phyloP scores from a whole-genome alignment of 129 eudicot genomes.

The Escallonia rubra region DNA sequence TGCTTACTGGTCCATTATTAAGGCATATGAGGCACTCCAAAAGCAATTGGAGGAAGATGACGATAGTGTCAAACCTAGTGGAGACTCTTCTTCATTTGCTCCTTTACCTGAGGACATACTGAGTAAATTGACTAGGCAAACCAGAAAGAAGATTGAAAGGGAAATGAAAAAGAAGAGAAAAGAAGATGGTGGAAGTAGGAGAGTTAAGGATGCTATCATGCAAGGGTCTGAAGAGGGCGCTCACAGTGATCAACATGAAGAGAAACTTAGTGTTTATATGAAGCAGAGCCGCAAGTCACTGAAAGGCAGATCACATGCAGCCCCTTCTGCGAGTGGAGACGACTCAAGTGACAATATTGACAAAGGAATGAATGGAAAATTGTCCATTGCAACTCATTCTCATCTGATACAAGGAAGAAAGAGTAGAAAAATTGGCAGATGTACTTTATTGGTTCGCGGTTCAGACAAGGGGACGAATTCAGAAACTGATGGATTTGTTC shows the following conservation, averaged over 20 bases:
- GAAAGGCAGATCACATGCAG: constrained; percentile 29
- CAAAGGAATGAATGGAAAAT: constrained; percentile 24
- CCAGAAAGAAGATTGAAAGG: constrained; percentile 77
- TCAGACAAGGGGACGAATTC: constrained; percentile 54
- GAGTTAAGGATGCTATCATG: constrained; percentile 28
- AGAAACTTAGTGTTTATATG: constrained; percentile 28
- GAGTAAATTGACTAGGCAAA: constrained; percentile 85
- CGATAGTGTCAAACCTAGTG: constrained; percentile 33
- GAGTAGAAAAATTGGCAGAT: constrained; percentile 63
- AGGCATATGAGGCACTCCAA: constrained; percentile 95
- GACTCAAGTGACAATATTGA: constrained; percentile 36
- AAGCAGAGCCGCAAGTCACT: constrained; percentile 39
- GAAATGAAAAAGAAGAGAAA: constrained; percentile 72
- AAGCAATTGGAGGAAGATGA: constrained; percentile 61
- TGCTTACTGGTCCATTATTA: constrained; percentile 93
- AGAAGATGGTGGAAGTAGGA: constrained; percentile 38
- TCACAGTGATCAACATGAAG: constrained; percentile 40
- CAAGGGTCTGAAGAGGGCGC: constrained; percentile 33
- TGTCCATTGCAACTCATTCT: constrained; percentile 21
- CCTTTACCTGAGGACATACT: constrained; percentile 72
- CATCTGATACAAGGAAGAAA: constrained; percentile 49
- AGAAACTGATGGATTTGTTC: constrained; percentile 56
- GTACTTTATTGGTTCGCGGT: constrained; percentile 67
- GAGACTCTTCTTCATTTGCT: constrained; percentile 43
- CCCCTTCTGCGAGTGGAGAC: constrained; percentile 19